Evolutionary conservation across 371 early-diverging fungal genomes (phyloP), one percentile per base, ranked within the genome.

Genomic region (Apophysomyces ossiformis): DNA sequence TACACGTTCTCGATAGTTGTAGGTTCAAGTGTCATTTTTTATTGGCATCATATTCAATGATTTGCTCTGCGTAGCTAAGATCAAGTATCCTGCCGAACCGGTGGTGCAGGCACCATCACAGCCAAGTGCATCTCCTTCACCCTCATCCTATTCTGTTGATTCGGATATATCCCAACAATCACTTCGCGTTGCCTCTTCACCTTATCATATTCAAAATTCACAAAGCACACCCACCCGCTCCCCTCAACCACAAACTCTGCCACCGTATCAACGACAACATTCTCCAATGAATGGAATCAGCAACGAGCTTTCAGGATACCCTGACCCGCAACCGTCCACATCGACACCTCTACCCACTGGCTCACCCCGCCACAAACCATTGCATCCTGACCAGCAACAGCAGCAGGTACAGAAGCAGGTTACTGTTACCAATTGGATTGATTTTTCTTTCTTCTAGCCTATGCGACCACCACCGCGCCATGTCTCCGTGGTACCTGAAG

Each of bases 1-100:
- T 90, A 18, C 86, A 85, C 65, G 78, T 90, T 47, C 79, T 92
- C 56, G 92, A 92, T 68, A 89, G 92, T 35, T 67, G 86, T 85
- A 81, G 50, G 78, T 62, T 2, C 1, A 5, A 39, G 41, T 43
- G 11, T 16, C 60, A 11, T n/a, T 21, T 58, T 46, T 60, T 43
- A 16, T 58, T 61, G 7, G 2, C 36, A 39, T 15, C 16, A 57
- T 41, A 1, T 46, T 63, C 5, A 9, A 56, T 32, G 47, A 50
- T 26, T 57, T 57, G 37, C 6, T 38, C 26, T 32, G 26, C n/a
- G n/a, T 63, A 76, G 86, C 85, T 57, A 90, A 90, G 70, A 90
- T 90, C 70, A 84, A 87, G 67, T 90, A 90, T 74, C 88, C 87
- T 62, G 75, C 84, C 13, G 89, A 89, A 60, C 67, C 73, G 11